phyloP scores from a whole-genome alignment of 257 asterid species.

The Linderniella brevidens region DNA sequence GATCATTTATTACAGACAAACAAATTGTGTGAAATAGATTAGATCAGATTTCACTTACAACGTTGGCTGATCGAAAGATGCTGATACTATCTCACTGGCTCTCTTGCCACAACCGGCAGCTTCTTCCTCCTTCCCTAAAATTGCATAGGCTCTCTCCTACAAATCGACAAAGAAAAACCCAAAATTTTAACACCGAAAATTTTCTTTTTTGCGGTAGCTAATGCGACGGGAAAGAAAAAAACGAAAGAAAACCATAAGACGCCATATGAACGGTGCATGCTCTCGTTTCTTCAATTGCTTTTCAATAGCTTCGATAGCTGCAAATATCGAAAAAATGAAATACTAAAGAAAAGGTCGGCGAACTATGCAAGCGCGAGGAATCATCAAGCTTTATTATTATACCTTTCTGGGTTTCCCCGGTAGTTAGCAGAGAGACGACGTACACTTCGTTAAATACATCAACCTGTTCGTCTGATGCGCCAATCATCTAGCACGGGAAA shows the following conservation, averaged over 20 bases:
- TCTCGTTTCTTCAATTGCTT: conserved; percentile 60
- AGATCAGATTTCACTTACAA: neutral
- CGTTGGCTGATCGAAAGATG: conserved; percentile 30
- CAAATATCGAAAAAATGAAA: too few species aligned
- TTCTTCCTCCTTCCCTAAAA: conserved; percentile 38
- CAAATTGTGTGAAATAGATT: too few species aligned
- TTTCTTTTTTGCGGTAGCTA: too few species aligned
- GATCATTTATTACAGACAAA: too few species aligned
- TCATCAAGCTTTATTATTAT: neutral
- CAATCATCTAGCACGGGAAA: conserved; percentile 44
- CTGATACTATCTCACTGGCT: conserved; percentile 35
- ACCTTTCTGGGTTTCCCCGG: conserved; percentile 49
- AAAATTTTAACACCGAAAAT: neutral
- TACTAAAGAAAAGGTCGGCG: too few species aligned
- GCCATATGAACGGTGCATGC: conserved; percentile 69
- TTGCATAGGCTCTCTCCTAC: conserved; percentile 49
- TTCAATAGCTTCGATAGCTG: conserved; percentile 57
- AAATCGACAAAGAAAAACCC: conserved; percentile 3
- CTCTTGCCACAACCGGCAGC: conserved; percentile 35
- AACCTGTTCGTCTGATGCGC: conserved; percentile 93
- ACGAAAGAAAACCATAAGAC: conserved; percentile 41
- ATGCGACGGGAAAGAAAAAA: neutral
- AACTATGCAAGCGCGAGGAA: neutral
- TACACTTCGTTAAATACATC: conserved; percentile 75
- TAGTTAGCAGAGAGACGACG: conserved; percentile 35